Conservation (phyloP, 108 stramenopile genomes). For the Cyclotella sp. region DNA sequence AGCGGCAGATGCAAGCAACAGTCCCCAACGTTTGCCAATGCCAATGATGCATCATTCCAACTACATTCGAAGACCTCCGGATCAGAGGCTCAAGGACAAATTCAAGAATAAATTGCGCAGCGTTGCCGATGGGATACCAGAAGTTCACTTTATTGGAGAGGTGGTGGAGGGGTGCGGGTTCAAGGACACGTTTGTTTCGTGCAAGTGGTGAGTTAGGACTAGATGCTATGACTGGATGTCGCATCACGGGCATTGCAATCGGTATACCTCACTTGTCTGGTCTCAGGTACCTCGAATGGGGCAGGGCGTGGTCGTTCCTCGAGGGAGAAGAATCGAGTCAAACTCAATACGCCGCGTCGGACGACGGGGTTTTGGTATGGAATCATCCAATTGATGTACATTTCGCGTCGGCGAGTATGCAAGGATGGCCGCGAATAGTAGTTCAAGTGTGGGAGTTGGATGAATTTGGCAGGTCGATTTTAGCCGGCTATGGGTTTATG, state of each 20-base stretch:
- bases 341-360: conserved; percentile 58
- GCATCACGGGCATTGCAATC: background rate
- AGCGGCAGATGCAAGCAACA: conserved; percentile 1
- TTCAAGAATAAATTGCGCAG: conserved; percentile 42
- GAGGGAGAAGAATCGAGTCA: conserved; percentile 58
- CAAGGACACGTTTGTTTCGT: conserved; percentile 53
- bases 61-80: conserved; percentile 41
- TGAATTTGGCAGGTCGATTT: conserved; percentile 59
- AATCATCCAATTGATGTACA: conserved; percentile 78
- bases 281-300: conserved; percentile 58
- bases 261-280: background rate
- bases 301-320: conserved; percentile 58
- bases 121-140: conserved; percentile 55
- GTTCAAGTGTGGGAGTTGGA: conserved; percentile 70
- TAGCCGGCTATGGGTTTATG: conserved; percentile 65
- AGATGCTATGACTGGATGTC: background rate
- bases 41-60: conserved; percentile 31
- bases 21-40: conserved; percentile 8
- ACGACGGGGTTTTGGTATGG: conserved; percentile 53
- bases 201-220: conserved; percentile 57
- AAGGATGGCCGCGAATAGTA: conserved; percentile 68
- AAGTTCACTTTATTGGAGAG: conserved; percentile 72
- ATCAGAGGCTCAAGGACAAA: conserved; percentile 43
- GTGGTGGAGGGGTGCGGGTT: conserved; percentile 60
- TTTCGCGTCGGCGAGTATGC: conserved; percentile 60